These are phyloP conservation scores for Exsudoporus frostii DNA, from an alignment of 768 basidiomycete species.

Conservation along the genomic window DNA sequence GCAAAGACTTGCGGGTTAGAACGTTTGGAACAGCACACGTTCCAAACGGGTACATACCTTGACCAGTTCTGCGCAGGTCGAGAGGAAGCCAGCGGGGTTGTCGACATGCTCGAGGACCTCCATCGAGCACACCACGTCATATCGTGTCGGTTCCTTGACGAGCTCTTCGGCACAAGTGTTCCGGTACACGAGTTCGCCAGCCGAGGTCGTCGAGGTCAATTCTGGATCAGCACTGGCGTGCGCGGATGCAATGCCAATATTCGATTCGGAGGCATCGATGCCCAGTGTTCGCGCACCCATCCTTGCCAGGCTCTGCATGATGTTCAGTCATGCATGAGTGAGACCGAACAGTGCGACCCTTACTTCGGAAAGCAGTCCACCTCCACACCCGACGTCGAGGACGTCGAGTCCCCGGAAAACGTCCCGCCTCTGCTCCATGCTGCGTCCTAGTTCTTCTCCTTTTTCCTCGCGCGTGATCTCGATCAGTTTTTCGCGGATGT, in stretches of 20 bases:
- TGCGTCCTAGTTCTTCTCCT: slow-evolving; percentile 30
- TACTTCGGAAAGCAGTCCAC: slow-evolving; percentile 90
- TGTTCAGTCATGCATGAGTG: neutral
- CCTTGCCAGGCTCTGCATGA: slow-evolving; percentile 71
- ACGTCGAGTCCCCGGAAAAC: slow-evolving; percentile 65
- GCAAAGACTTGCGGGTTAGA: slow-evolving; percentile 3
- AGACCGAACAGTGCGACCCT: slow-evolving; percentile 13
- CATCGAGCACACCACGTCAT: slow-evolving; percentile 95
- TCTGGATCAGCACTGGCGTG: slow-evolving; percentile 79
- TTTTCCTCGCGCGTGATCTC: slow-evolving; percentile 59
- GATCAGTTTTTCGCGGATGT: slow-evolving; percentile 72
- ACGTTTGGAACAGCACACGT: neutral
- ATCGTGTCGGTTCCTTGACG: slow-evolving; percentile 58
- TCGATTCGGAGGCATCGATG: slow-evolving; percentile 88
- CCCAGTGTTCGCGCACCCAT: slow-evolving; percentile 85
- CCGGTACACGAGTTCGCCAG: slow-evolving; percentile 54
- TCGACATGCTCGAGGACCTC: slow-evolving; percentile 98
- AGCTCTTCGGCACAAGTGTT: slow-evolving; percentile 76
- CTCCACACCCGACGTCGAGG: slow-evolving; percentile 94
- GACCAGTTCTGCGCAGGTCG: slow-evolving; percentile 76
- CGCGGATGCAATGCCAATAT: slow-evolving; percentile 78
- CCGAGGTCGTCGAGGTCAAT: slow-evolving; percentile 36
- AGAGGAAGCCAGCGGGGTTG: slow-evolving; percentile 80
- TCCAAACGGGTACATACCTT: slow-evolving; percentile 54
- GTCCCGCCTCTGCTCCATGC: slow-evolving; percentile 29